Conservation (phyloP, 371 early-diverging fungal species). For the Mucor indicus region DNA sequence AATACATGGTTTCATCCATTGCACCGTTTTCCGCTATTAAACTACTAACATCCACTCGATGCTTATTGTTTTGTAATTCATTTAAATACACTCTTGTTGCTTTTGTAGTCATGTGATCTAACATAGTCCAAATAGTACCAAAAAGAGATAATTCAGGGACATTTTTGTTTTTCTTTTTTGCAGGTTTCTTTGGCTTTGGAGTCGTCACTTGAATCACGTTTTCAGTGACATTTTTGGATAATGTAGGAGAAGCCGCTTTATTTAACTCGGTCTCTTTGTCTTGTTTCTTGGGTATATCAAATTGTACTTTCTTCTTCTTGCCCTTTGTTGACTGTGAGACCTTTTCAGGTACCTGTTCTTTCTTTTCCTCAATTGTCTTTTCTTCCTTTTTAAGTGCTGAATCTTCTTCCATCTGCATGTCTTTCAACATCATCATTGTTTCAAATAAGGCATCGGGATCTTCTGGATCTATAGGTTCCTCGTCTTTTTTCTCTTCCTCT, state of each 20-base stretch:
- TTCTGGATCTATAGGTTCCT: conserved; percentile 8
- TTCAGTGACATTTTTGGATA: no score
- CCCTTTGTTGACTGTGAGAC: neutral
- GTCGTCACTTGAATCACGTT: neutral
- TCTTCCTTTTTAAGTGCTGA: no score
- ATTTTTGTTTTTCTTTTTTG: conserved; percentile 23
- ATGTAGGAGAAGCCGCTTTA: no score
- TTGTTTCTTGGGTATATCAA: neutral
- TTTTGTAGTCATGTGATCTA: conserved; percentile 45
- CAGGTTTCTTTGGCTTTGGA: conserved; percentile 6
- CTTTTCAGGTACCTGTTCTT: neutral
- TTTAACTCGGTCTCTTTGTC: neutral
- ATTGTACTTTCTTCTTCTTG: neutral
- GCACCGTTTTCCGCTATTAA: conserved; percentile 16
- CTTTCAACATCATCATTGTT: conserved; percentile 51
- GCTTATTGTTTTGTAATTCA: conserved; percentile 16
- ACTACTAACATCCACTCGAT: neutral
- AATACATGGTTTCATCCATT: conserved; percentile 21
- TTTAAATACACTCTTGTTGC: conserved; percentile 36
- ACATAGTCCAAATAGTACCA: conserved; percentile 54
- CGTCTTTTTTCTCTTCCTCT: neutral
- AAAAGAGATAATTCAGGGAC: conserved; percentile 46
- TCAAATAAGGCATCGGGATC: conserved; percentile 39
- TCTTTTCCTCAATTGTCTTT: neutral
- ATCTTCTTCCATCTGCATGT: conserved; percentile 38